Evolutionary conservation across 495 filamentous ascomycete genomes (phyloP).

Genomic region (Daldinia concentrica): DNA sequence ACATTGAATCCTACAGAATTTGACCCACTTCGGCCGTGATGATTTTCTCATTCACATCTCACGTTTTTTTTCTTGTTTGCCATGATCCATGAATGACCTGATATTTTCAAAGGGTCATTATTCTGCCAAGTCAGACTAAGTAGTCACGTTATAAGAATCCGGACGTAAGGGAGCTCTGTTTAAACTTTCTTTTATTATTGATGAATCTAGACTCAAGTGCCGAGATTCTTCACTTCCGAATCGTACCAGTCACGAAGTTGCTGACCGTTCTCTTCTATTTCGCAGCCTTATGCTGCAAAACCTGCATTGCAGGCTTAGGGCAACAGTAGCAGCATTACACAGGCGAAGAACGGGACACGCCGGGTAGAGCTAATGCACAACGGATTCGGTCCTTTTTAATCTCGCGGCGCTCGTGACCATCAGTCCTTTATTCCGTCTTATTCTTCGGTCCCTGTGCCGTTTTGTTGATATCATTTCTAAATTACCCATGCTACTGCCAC

Average conservation of each 20-base stretch:
- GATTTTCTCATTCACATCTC: slow-evolving; percentile 11
- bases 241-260: not conserved
- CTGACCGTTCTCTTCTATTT: slow-evolving; percentile 11
- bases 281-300: slow-evolving; percentile 18
- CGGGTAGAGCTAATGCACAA: slow-evolving; percentile 30
- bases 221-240: slow-evolving; percentile 5
- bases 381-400: slow-evolving; percentile 43
- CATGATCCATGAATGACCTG: slow-evolving; percentile 1
- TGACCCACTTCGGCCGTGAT: slow-evolving; percentile 28
- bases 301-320: slow-evolving; percentile 5
- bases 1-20: slow-evolving; percentile 14
- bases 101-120: slow-evolving; percentile 16
- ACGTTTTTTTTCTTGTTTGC: not conserved
- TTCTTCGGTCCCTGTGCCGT: not conserved
- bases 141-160: slow-evolving; percentile 15
- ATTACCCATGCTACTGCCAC: slow-evolving; percentile 9
- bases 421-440: slow-evolving; percentile 23
- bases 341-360: slow-evolving; percentile 15
- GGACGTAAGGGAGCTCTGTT: slow-evolving; percentile 23
- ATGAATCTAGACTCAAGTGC: slow-evolving; percentile 10
- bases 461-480: slow-evolving; percentile 19
- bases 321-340: not conserved
- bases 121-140: slow-evolving; percentile 28
- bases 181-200: not conserved
- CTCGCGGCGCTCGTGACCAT: slow-evolving; percentile 35